A percentile compares a stretch with the other conserved stretches of the same genome.
phyloP scores from a whole-genome alignment of 1,284 basidiomycete genomes.

The Porodaedalea pini region DNA sequence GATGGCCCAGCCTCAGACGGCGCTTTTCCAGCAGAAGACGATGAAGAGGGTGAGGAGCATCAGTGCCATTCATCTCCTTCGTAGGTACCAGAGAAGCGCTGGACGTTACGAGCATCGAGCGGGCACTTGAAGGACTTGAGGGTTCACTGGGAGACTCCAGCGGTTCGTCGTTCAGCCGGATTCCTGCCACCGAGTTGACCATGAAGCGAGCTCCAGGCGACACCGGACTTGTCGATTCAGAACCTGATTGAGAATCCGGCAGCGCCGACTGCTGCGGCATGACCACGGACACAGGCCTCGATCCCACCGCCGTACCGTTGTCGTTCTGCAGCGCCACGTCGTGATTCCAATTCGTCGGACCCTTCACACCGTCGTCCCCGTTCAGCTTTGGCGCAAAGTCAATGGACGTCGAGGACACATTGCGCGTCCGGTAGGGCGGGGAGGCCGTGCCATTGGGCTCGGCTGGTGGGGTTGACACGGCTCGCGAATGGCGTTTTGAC shows the following conservation, averaged over 20 bases:
- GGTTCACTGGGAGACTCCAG: neutral
- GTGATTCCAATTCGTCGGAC: neutral
- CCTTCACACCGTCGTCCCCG: neutral
- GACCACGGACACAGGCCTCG: neutral
- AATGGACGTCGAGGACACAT: conserved; percentile 15
- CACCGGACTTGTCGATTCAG: neutral
- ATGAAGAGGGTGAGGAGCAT: neutral
- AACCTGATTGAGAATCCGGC: neutral
- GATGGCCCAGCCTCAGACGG: conserved; percentile 13
- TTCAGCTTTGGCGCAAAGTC: conserved; percentile 2
- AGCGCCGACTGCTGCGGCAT: neutral
- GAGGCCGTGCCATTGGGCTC: conserved; percentile 30
- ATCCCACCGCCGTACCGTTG: neutral
- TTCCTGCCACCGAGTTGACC: neutral
- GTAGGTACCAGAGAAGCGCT: neutral
- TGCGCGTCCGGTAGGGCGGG: conserved; percentile 24
- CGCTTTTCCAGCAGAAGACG: neutral
- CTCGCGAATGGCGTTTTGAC: conserved; percentile 70
- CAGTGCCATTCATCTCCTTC: neutral
- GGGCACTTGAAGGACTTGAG: conserved; percentile 3
- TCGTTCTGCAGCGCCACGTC: neutral
- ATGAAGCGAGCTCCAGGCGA: neutral
- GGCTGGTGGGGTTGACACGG: conserved; percentile 39
- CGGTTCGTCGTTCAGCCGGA: neutral
- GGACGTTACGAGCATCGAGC: neutral